Evolutionary conservation across 768 basidiomycete species (phyloP).

Genomic region (Leccinum aurantiacum): DNA sequence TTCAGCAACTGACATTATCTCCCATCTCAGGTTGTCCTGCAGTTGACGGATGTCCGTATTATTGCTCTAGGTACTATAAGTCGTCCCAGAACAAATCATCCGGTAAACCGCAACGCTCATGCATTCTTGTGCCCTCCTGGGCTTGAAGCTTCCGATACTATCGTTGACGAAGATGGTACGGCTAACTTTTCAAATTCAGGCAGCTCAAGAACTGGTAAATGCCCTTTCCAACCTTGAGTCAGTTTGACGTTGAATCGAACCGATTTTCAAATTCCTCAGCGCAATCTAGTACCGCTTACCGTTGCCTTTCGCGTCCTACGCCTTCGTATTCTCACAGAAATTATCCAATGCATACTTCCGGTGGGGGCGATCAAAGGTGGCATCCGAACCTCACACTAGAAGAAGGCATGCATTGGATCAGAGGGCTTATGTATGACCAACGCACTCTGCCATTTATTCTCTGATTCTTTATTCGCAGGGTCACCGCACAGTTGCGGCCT

Average conservation of each 20-base stretch:
- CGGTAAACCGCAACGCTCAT: slow-evolving; percentile 67
- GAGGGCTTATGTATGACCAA: slow-evolving; percentile 60
- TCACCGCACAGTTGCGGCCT: slow-evolving; percentile 58
- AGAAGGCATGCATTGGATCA: slow-evolving; percentile 70
- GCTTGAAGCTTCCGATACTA: slow-evolving; percentile 37
- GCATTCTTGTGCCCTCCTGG: slow-evolving; percentile 69
- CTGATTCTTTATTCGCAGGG: slow-evolving; percentile 40
- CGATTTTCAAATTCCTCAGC: slow-evolving; percentile 2
- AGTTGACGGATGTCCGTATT: slow-evolving; percentile 70
- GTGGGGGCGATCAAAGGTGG: slow-evolving; percentile 70
- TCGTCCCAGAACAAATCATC: slow-evolving; percentile 54
- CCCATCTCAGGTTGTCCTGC: slow-evolving; percentile 56
- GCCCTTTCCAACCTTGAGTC: background rate
- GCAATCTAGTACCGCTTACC: slow-evolving; percentile 30
- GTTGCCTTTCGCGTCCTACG: slow-evolving; percentile 52
- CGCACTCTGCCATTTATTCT: background rate
- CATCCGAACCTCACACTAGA: slow-evolving; percentile 50
- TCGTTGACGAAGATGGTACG: slow-evolving; percentile 3
- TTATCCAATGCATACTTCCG: slow-evolving; percentile 74
- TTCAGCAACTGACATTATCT: slow-evolving; percentile 8
- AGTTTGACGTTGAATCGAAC: background rate
- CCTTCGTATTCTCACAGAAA: slow-evolving; percentile 55
- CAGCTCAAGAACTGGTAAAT: slow-evolving; percentile 6
- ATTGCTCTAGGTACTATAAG: slow-evolving; percentile 68
- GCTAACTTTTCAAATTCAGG: slow-evolving; percentile 4